These are phyloP conservation scores for Tetradesmus lagerheimii DNA, from an alignment of 139 green algal species.

Conservation along the genomic window DNA sequence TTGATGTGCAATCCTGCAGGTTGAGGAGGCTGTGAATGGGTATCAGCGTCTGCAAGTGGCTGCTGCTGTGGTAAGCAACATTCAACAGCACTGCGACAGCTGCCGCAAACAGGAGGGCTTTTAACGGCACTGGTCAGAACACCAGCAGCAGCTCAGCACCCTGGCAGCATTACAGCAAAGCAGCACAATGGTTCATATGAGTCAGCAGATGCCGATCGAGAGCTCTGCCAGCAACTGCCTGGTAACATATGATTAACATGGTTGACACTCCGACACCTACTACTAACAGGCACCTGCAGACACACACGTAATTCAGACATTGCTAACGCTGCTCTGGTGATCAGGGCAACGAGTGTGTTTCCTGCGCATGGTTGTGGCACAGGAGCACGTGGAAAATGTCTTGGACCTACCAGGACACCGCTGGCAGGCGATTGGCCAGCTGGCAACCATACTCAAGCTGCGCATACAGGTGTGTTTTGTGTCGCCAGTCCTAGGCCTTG, in stretches of 20 bases:
- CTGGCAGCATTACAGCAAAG: neutral
- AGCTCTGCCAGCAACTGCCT: neutral
- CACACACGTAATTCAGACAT: neutral
- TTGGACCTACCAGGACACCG: slow-evolving; percentile 53
- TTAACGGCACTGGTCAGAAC: no score
- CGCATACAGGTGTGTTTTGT: slow-evolving; percentile 58
- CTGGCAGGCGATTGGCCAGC: slow-evolving; percentile 60
- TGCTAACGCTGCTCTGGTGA: no score
- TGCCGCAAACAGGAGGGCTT: no score
- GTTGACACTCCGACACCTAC: no score
- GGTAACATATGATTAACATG: no score
- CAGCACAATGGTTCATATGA: neutral
- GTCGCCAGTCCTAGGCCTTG: neutral
- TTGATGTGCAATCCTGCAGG: slow-evolving; percentile 39
- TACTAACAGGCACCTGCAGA: no score
- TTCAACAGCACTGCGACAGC: no score
- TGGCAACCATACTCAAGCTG: slow-evolving; percentile 61
- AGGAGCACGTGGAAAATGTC: slow-evolving; percentile 73
- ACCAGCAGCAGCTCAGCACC: neutral
- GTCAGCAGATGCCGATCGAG: neutral
- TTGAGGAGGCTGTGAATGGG: slow-evolving; percentile 64
- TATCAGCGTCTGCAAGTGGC: slow-evolving; percentile 70
- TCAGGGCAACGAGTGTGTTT: no score
- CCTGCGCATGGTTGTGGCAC: neutral
- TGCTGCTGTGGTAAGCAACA: slow-evolving; percentile 54